Base-by-base conservation (phyloP, 805 yeast genomes). In the Komagataella phaffii region DNA sequence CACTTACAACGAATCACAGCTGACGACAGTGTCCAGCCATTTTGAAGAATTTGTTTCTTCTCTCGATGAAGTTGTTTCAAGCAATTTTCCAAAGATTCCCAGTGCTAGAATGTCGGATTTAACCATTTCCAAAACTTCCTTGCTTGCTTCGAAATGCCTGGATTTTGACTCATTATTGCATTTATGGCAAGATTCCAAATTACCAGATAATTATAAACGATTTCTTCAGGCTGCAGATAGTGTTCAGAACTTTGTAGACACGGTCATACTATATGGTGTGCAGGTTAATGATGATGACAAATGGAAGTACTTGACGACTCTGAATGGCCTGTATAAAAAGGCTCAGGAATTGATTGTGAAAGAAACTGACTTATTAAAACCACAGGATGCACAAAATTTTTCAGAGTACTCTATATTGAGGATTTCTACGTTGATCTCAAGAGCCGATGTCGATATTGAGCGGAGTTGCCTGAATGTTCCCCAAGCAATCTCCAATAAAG, bases 361-460 rank as follows among this genome's bases (percentile, higher is more conserved):
- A 2, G 53, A 53, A 3, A 56, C 59, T 7, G 43, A 48, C 7
- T 53, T 50, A 30, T 51, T 50, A 10, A 52, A 51, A 12, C 56
- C 55, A n/a, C 51, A 54, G 24, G 65, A 59, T 45, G 45, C 52
- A 5, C 45, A 53, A 5, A 51, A 52, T 10, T 57, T 67, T 3
- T 55, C 63, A 30, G 74, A 73, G 52, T 53, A 75, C 2, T 64
- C 75, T 53, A 30, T 30, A 30, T 14, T 30, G 14, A 30, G 40
- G 40, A 30, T 30, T 8, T 66, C 72, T 7, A 62, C 77, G 1
- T 57, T 70, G 36, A 72, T 76, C n/a, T 78, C 75, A 36, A 64
- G 82, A 49, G 71, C 79, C 1, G 83, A 78, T 57, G 67, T 77
- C 3, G 81, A 76, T 51, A 57, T 75, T 10, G 80, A 76, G 58